Percentiles rank a stretch among this genome's conserved stretches.
Conservation (phyloP, 352 stramenopile species). For the Pythium biforme region DNA sequence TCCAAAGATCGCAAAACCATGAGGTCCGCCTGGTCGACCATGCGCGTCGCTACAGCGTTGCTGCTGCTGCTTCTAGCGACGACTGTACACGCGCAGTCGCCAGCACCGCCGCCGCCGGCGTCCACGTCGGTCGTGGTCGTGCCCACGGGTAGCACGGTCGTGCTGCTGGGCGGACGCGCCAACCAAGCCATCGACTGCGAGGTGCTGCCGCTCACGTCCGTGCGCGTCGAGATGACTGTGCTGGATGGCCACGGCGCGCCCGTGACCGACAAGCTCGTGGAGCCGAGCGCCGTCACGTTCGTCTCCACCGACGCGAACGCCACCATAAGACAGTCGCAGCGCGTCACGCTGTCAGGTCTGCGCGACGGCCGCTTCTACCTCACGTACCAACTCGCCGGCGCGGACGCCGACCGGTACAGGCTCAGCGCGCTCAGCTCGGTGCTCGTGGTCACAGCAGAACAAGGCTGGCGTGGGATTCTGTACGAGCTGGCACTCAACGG, state of each 20-base stretch:
- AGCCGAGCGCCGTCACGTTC: conserved; percentile 42
- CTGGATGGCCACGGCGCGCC: conserved; percentile 34
- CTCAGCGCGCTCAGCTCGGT: conserved; percentile 54
- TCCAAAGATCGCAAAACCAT: not conserved
- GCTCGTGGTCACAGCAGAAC: conserved; percentile 45
- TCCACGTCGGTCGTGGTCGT: conserved; percentile 36
- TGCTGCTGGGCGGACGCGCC: conserved; percentile 36
- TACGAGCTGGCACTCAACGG: conserved; percentile 65
- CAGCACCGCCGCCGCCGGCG: not conserved
- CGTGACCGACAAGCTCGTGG: conserved; percentile 24
- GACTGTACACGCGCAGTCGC: not conserved
- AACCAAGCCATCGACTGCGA: conserved; percentile 45
- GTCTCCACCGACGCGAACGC: conserved; percentile 28
- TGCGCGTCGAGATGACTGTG: conserved; percentile 47
- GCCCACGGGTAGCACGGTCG: conserved; percentile 48
- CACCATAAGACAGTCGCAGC: conserved; percentile 28
- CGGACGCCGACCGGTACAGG: conserved; percentile 39
- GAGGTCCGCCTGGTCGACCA: not conserved
- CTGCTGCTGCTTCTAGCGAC: not conserved
- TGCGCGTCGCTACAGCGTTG: not conserved
- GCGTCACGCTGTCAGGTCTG: conserved; percentile 44
- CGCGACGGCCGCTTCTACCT: conserved; percentile 53
- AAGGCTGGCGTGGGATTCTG: conserved; percentile 68
- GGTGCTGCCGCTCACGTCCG: conserved; percentile 36
- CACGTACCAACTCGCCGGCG: conserved; percentile 40